These are phyloP conservation scores for Primulina huaijiensis DNA, from an alignment of 257 asterid species.

Conservation along the genomic window DNA sequence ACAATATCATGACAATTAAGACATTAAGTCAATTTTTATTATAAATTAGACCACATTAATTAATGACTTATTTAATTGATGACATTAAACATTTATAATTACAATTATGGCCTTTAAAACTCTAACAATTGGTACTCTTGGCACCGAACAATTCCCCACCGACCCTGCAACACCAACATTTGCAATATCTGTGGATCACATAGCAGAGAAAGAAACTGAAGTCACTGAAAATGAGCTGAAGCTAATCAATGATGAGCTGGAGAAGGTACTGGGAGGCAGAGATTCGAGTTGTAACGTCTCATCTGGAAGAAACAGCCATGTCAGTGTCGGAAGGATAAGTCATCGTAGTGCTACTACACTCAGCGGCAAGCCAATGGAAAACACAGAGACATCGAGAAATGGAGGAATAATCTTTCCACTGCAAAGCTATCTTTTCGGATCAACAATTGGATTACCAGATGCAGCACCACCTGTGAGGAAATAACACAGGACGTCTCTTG, in stretches of 20 bases:
- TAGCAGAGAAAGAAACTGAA: slow-evolving; percentile 77
- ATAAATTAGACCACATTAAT: too few relatives aligned
- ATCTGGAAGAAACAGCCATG: slow-evolving; percentile 84
- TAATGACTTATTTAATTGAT: too few relatives aligned
- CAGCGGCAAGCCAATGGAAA: slow-evolving; percentile 54
- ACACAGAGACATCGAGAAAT: slow-evolving; percentile 42
- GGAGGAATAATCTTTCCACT: slow-evolving; percentile 69
- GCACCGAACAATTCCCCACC: slow-evolving; percentile 45
- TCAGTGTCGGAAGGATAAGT: slow-evolving; percentile 68
- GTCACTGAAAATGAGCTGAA: slow-evolving; percentile 77
- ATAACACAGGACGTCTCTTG: slow-evolving; percentile 78
- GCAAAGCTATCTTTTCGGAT: slow-evolving; percentile 79
- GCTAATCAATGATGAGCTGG: slow-evolving; percentile 83
- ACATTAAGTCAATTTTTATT: too few relatives aligned
- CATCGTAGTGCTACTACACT: slow-evolving; percentile 71
- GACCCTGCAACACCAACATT: slow-evolving; percentile 80
- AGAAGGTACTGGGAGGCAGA: slow-evolving; percentile 68
- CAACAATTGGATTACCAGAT: slow-evolving; percentile 60
- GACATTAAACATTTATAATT: too few relatives aligned
- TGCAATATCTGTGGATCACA: slow-evolving; percentile 62
- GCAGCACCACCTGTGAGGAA: slow-evolving; percentile 40
- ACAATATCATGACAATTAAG: too few relatives aligned
- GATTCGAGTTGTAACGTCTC: slow-evolving; percentile 48
- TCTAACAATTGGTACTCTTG: slow-evolving; percentile 94
- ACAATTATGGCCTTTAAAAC: too few relatives aligned